A percentile compares a stretch with the other conserved stretches of the same genome.
Conservation (phyloP, 768 basidiomycete species). For the Naematelia encephala region DNA sequence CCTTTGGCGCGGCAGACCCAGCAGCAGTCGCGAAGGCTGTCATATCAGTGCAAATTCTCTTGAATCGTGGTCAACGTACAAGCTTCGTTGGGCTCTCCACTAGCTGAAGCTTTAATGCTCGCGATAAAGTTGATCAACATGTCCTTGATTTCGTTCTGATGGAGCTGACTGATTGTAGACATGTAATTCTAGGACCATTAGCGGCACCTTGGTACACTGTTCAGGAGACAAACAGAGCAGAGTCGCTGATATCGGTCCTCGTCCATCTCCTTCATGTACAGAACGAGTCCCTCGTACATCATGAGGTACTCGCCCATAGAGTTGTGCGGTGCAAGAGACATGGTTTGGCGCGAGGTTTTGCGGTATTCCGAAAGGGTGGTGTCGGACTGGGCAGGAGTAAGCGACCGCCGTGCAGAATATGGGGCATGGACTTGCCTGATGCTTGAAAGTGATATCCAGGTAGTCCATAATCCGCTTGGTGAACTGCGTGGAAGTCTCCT, state of each 20-base stretch:
- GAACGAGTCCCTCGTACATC: constrained; percentile 79
- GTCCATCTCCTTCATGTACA: constrained; percentile 96
- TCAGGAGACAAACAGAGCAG: constrained; percentile 66
- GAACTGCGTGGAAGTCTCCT: constrained; percentile 84
- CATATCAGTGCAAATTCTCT: constrained; percentile 2
- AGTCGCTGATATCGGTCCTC: constrained; percentile 79
- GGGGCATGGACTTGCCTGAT: constrained; percentile 60
- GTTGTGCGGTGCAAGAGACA: constrained; percentile 60
- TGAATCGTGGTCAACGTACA: constrained; percentile 54
- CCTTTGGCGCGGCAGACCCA: constrained; percentile 48
- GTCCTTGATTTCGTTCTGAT: constrained; percentile 73
- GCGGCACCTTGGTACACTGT: neutral
- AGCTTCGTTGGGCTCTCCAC: constrained; percentile 68
- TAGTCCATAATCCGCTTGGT: constrained; percentile 89
- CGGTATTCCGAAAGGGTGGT: constrained; percentile 46
- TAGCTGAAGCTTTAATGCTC: constrained; percentile 63
- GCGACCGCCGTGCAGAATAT: neutral
- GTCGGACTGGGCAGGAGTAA: constrained; percentile 49
- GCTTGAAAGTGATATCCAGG: constrained; percentile 83
- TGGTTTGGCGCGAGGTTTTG: constrained; percentile 45
- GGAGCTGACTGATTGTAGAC: constrained; percentile 75
- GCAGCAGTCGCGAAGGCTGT: constrained; percentile 42
- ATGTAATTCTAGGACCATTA: constrained; percentile 71
- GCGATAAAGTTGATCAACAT: constrained; percentile 62
- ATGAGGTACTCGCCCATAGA: constrained; percentile 78